These are phyloP conservation scores for Apodospora peruviana DNA, from an alignment of 495 filamentous ascomycete species.

Conservation along the genomic window DNA sequence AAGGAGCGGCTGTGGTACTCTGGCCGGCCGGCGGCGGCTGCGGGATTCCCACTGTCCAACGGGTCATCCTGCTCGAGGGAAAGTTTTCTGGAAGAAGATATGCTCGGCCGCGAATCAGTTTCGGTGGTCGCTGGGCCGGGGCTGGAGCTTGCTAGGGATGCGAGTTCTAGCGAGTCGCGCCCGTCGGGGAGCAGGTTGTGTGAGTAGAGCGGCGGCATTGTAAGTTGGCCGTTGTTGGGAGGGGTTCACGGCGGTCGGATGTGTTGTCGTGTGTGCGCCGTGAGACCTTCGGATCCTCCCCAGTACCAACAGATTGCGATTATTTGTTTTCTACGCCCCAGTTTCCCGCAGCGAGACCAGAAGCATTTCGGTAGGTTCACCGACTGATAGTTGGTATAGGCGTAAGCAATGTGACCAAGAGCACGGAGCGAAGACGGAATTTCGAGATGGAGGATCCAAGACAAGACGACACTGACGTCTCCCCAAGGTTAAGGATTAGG, in stretches of 20 bases:
- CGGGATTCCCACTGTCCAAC: constrained; percentile 55
- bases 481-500: too few species aligned
- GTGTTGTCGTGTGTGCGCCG: neutral
- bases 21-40: constrained; percentile 33
- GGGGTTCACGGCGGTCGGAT: too few species aligned
- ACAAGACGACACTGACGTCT: neutral
- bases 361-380: constrained; percentile 1
- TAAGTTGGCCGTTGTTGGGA: neutral
- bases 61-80: constrained; percentile 86
- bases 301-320: neutral
- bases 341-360: neutral
- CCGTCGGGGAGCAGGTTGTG: constrained; percentile 41
- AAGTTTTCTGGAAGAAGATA: constrained; percentile 84
- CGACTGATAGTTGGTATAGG: too few species aligned
- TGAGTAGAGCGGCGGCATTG: constrained; percentile 42
- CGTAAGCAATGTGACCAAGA: neutral
- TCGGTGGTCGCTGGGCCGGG: constrained; percentile 61
- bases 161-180: constrained; percentile 94
- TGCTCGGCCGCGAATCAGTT: constrained; percentile 65
- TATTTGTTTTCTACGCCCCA: constrained; percentile 5
- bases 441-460: neutral
- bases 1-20: constrained; percentile 63
- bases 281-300: neutral
- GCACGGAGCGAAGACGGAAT: neutral
- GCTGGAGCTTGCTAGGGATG: constrained; percentile 82